Base-by-base conservation (phyloP, 768 basidiomycete species). In the Gloeopeniophorella convolvens region DNA sequence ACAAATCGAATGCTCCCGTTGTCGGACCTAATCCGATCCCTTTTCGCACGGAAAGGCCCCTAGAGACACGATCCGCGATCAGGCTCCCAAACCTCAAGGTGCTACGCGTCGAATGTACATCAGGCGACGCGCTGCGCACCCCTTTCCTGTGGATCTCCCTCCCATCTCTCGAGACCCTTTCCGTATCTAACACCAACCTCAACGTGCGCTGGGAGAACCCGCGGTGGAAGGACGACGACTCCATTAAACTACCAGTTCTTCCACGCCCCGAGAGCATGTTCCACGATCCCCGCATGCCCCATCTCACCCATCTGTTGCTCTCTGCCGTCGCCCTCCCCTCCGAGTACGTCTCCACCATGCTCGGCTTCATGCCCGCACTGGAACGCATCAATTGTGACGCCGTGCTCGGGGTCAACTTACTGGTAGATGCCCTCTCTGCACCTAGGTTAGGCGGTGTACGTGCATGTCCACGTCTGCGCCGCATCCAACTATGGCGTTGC, bases 351-450 rank as follows among this genome's bases (percentile, higher is more conserved):
- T 31, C 27, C 11, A 16, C 45, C n/a, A 47, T 50, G 41, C 53
- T 57, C 20, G 53, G 40, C 20, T 57, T 55, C 27, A 55, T 47
- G 45, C 53, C 53, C 10, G 42, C 42, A 20, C 45, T 57, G 7
- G 41, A 50, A 35, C 56, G 39, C 41, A 42, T 57, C 56, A 53
- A 54, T 13, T 57, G 53, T 32, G 54, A 48, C 53, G 36, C 50
- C 32, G 26, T 57, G 37, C 35, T 16, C 39, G 49, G 41, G 30
- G 34, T 37, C 44, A 30, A 37, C 9, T 7, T 26, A 21, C 18
- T 57, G 27, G 43, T 54, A 7, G 27, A 39, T 8, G 48, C 52
- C 24, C 52, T 57, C 15, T 42, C 39, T 18, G 33, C 52, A 3
- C 27, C 51, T 8, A 43, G 40, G 27, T 32, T 28, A 11, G 43